Evolutionary conservation across 345 rosid genomes (phyloP).

Genomic region (Linum lewisii): DNA sequence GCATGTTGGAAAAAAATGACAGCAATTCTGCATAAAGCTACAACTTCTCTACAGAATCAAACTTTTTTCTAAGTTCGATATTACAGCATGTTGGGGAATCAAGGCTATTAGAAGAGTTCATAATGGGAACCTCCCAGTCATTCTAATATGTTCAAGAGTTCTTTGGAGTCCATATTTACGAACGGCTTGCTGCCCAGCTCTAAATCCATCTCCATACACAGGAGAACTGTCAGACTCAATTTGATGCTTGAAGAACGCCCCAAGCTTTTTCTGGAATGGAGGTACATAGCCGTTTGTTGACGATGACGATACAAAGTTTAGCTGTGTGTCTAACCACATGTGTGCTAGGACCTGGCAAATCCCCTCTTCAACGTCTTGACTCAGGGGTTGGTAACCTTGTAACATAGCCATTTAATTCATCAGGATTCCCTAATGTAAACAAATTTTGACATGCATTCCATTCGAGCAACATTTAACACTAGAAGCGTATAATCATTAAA

Average conservation of each 20-base stretch:
- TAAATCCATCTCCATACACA: conserved; percentile 6
- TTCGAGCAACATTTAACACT: neutral
- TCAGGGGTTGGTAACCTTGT: conserved; percentile 6
- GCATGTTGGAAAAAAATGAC: neutral
- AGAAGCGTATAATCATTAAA: neutral
- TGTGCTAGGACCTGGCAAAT: conserved; percentile 10
- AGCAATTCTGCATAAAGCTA: neutral
- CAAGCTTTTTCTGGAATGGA: conserved; percentile 3
- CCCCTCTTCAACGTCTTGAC: conserved; percentile 11
- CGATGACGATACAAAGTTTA: neutral
- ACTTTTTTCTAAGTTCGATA: neutral
- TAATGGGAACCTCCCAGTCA: conserved; percentile 9
- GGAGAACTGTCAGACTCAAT: conserved; percentile 9
- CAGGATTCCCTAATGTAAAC: neutral
- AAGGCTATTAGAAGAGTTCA: neutral
- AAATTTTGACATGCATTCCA: neutral
- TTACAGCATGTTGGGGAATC: neutral
- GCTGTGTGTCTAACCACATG: conserved; percentile 7
- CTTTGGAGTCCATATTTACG: conserved; percentile 4
- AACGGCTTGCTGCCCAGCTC: conserved; percentile 8
- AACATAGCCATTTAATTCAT: neutral
- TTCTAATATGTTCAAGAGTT: conserved; percentile 10
- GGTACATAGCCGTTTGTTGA: neutral
- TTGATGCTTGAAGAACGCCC: conserved; percentile 11
- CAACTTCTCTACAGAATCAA: neutral